These are phyloP conservation scores for Colletotrichum shisoi DNA, from an alignment of 2,329 filamentous ascomycete species.

Conservation along the genomic window DNA sequence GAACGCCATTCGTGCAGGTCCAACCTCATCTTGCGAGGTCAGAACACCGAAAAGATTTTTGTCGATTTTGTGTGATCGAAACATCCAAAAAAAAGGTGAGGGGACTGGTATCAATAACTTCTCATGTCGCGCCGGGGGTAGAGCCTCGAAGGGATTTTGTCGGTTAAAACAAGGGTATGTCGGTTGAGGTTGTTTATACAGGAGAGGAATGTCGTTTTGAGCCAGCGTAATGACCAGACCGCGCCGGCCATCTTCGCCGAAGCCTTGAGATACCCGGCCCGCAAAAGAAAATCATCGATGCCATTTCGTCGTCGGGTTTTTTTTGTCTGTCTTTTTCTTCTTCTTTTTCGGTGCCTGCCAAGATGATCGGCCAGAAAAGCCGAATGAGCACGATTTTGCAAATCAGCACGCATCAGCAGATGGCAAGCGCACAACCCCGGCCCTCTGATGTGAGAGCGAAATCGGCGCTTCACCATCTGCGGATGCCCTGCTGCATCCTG, in stretches of 20 bases:
- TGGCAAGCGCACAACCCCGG: conserved; percentile 48
- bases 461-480: conserved; percentile 61
- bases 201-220: conserved; percentile 44
- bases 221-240: conserved; percentile 46
- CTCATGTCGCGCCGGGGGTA: conserved; percentile 51
- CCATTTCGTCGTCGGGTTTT: conserved; percentile 44
- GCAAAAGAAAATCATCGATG: conserved; percentile 53
- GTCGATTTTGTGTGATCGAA: conserved; percentile 36
- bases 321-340: conserved; percentile 45
- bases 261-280: conserved; percentile 50
- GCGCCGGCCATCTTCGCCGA: conserved; percentile 42
- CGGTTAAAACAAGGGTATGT: conserved; percentile 52
- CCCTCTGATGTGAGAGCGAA: conserved; percentile 48
- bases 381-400: conserved; percentile 51
- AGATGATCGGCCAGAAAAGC: conserved; percentile 53
- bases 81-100: conserved; percentile 43
- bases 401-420: conserved; percentile 50
- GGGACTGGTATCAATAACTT: conserved; percentile 59
- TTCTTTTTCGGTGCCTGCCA: conserved; percentile 58
- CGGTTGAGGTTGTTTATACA: conserved; percentile 62
- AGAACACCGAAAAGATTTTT: conserved; percentile 38
- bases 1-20: conserved; percentile 57
- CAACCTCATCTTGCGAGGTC: conserved; percentile 49
- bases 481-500: conserved; percentile 65
- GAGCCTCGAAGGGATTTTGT: conserved; percentile 43